Evolutionary conservation across 495 filamentous ascomycete species (phyloP).

Genomic region (Haplographium delicatum): DNA sequence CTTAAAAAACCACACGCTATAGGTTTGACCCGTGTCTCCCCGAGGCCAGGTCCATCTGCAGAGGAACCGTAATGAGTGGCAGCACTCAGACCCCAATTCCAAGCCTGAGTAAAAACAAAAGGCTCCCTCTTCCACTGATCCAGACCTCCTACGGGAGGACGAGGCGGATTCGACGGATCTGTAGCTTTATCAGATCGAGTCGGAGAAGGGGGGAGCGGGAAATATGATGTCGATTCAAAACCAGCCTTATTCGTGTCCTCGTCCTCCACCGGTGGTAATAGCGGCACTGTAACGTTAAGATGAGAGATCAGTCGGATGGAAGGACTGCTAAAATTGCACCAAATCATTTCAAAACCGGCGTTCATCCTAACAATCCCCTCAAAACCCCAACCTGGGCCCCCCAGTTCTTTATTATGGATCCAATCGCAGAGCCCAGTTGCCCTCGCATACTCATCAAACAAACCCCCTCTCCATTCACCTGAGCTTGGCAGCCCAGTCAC

Average conservation of each 20-base stretch:
- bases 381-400: conserved; percentile 29
- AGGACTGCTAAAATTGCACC: conserved; percentile 36
- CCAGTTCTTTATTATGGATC: conserved; percentile 15
- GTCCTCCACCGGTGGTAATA: conserved; percentile 1
- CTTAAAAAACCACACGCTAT: conserved; percentile 29
- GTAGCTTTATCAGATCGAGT: conserved; percentile 12
- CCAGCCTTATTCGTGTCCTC: neutral
- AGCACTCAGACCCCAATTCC: conserved; percentile 27
- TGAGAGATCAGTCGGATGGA: conserved; percentile 32
- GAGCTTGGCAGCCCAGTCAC: conserved; percentile 23
- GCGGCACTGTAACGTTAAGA: conserved; percentile 35
- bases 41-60: conserved; percentile 20
- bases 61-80: conserved; percentile 28
- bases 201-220: conserved; percentile 8
- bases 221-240: conserved; percentile 13
- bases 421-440: conserved; percentile 36
- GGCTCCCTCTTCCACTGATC: conserved; percentile 18
- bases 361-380: conserved; percentile 44
- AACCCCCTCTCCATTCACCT: conserved; percentile 13
- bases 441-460: conserved; percentile 36
- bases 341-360: conserved; percentile 40
- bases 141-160: neutral
- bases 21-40: conserved; percentile 24
- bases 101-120: conserved; percentile 24
- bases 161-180: conserved; percentile 17